These are phyloP conservation scores for Diplogelasinospora grovesii DNA, from an alignment of 495 filamentous ascomycete species.

Conservation along the genomic window DNA sequence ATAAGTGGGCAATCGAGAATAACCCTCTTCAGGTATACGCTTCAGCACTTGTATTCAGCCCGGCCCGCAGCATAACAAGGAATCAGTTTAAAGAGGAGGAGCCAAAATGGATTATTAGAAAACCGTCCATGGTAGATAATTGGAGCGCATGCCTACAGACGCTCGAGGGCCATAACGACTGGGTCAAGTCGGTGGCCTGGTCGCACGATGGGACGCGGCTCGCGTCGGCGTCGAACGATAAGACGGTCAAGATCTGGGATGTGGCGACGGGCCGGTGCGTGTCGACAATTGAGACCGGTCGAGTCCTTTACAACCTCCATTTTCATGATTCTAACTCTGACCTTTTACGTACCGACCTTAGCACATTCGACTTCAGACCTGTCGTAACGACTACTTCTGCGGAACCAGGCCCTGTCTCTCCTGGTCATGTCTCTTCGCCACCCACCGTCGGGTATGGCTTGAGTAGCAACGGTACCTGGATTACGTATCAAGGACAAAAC, in stretches of 20 bases:
- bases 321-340: too few relatives aligned
- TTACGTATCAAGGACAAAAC: too few relatives aligned
- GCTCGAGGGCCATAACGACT: slow-evolving; percentile 4
- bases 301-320: too few relatives aligned
- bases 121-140: not conserved
- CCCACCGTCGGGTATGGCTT: too few relatives aligned
- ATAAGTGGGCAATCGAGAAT: slow-evolving; percentile 18
- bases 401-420: too few relatives aligned
- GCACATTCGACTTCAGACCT: too few relatives aligned
- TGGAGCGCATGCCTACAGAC: slow-evolving; percentile 10
- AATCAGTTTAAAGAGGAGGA: slow-evolving; percentile 5
- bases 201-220: slow-evolving; percentile 7
- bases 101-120: slow-evolving; percentile 7
- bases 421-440: too few relatives aligned
- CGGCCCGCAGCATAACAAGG: slow-evolving; percentile 14
- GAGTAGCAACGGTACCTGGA: too few relatives aligned
- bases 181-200: slow-evolving; percentile 8
- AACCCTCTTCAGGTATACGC: slow-evolving; percentile 13
- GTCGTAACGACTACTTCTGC: too few relatives aligned
- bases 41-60: slow-evolving; percentile 10
- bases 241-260: slow-evolving; percentile 15
- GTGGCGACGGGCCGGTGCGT: not conserved
- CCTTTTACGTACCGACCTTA: too few relatives aligned
- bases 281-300: slow-evolving; percentile 7
- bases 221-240: slow-evolving; percentile 9